phyloP scores from a whole-genome alignment of 2,329 filamentous ascomycete species.

The Plenodomus lindquistii region DNA sequence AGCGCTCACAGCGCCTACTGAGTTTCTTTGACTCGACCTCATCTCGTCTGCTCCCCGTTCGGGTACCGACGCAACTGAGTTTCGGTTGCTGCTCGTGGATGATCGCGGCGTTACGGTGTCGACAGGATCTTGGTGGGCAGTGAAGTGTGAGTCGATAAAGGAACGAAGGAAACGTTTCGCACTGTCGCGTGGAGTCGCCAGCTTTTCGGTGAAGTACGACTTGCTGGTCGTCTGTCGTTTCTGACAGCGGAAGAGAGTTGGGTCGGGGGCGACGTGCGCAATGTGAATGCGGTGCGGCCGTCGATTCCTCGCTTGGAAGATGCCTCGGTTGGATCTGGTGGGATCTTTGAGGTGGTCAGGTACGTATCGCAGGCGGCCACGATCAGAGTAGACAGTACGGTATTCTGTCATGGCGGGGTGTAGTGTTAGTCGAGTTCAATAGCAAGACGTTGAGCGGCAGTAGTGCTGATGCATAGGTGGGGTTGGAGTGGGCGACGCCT shows the following conservation, averaged over 20 bases:
- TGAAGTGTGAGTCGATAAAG: constrained; percentile 47
- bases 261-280: constrained; percentile 53
- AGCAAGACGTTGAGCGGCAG: constrained; percentile 7
- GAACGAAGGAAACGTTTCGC: constrained; percentile 55
- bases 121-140: constrained; percentile 23
- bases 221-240: constrained; percentile 38
- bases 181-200: constrained; percentile 55
- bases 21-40: constrained; percentile 46
- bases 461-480: constrained; percentile 1
- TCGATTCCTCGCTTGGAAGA: constrained; percentile 56
- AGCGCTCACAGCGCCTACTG: constrained; percentile 43
- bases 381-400: constrained; percentile 42
- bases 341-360: constrained; percentile 40
- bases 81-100: constrained; percentile 23
- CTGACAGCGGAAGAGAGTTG: constrained; percentile 30
- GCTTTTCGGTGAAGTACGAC: constrained; percentile 48
- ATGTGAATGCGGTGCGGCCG: constrained; percentile 63
- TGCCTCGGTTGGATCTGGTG: constrained; percentile 26
- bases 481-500: constrained; percentile 7
- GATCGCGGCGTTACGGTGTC: constrained; percentile 28
- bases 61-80: constrained; percentile 31
- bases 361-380: constrained; percentile 44
- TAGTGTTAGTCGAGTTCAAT: constrained; percentile 35
- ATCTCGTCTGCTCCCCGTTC: constrained; percentile 42
- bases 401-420: constrained; percentile 45